These are phyloP conservation scores for Linnemannia hyalina DNA, from an alignment of 192 early-diverging fungal species.

Conservation along the genomic window DNA sequence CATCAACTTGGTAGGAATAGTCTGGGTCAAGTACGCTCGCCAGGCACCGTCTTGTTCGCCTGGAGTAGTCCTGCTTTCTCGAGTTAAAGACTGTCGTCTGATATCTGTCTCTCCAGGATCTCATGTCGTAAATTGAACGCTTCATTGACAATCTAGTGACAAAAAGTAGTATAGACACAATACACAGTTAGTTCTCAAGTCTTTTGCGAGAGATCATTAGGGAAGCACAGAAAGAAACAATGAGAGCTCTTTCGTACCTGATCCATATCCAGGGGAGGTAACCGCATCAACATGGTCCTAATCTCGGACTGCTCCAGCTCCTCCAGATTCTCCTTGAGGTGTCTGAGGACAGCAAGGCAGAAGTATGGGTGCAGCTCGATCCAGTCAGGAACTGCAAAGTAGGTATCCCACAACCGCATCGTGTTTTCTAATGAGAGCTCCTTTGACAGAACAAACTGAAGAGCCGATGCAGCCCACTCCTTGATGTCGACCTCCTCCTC, in stretches of 20 bases:
- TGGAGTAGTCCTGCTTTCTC: background rate
- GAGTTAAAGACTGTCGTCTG: constrained; percentile 49
- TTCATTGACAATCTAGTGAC: constrained; percentile 71
- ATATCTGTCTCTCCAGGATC: constrained; percentile 72
- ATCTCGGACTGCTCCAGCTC: constrained; percentile 95
- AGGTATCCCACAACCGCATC: constrained; percentile 90
- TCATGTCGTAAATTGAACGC: constrained; percentile 79
- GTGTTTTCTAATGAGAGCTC: constrained; percentile 88
- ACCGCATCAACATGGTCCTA: constrained; percentile 80
- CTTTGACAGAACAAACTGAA: constrained; percentile 82
- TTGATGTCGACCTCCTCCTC: constrained; percentile 93
- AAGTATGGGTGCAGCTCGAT: constrained; percentile 88
- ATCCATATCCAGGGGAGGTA: constrained; percentile 80
- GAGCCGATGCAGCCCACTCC: constrained; percentile 89
- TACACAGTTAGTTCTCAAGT: background rate
- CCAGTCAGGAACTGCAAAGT: constrained; percentile 83
- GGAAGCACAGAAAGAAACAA: background rate
- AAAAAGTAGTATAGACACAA: background rate
- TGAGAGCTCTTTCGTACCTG: constrained; percentile 53
- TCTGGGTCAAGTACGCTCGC: background rate
- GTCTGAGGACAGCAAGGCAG: constrained; percentile 82
- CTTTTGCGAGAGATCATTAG: background rate
- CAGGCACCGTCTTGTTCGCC: background rate
- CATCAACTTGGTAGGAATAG: background rate
- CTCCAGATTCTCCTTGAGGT: constrained; percentile 84